Percentiles rank a stretch among this genome's conserved stretches.
These are phyloP conservation scores for Lipomyces spencermartinsiae DNA, from an alignment of 805 yeast species.

Conservation along the genomic window DNA sequence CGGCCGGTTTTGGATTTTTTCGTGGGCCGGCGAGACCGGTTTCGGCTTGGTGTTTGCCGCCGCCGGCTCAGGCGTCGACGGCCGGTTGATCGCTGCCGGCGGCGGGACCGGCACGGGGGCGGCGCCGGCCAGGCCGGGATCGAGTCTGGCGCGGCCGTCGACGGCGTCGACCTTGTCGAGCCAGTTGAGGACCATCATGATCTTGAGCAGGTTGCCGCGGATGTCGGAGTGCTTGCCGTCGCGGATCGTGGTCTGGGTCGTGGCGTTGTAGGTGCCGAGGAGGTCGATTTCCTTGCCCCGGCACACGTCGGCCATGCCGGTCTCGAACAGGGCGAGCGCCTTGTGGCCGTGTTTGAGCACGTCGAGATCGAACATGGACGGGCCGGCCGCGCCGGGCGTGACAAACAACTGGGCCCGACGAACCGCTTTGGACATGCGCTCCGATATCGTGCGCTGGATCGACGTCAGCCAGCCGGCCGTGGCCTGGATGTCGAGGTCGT, in stretches of 20 bases:
- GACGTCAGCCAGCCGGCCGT: conserved; percentile 36
- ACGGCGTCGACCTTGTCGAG: conserved; percentile 29
- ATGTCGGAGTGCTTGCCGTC: conserved; percentile 38
- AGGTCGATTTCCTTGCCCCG: conserved; percentile 28
- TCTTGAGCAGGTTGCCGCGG: conserved; percentile 33
- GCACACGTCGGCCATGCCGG: conserved; percentile 25
- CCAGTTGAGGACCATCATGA: conserved; percentile 38
- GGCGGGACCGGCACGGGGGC: neutral
- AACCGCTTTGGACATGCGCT: conserved; percentile 20
- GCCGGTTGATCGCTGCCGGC: neutral
- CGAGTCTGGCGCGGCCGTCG: neutral
- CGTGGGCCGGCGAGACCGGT: neutral
- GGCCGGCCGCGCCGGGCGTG: conserved; percentile 38
- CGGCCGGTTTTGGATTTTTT: neutral
- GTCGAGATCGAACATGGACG: conserved; percentile 36
- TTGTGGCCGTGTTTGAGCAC: conserved; percentile 31
- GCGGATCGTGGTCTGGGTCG: conserved; percentile 30
- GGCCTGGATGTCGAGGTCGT: conserved; percentile 30
- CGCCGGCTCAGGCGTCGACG: neutral
- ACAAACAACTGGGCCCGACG: conserved; percentile 36
- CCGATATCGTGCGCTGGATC: conserved; percentile 36
- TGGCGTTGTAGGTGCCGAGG: conserved; percentile 36
- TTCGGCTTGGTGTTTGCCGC: neutral
- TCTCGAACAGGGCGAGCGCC: conserved; percentile 32
- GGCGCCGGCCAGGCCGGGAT: neutral